phyloP scores from a whole-genome alignment of 495 filamentous ascomycete genomes.

The Mycothermus thermophilus region DNA sequence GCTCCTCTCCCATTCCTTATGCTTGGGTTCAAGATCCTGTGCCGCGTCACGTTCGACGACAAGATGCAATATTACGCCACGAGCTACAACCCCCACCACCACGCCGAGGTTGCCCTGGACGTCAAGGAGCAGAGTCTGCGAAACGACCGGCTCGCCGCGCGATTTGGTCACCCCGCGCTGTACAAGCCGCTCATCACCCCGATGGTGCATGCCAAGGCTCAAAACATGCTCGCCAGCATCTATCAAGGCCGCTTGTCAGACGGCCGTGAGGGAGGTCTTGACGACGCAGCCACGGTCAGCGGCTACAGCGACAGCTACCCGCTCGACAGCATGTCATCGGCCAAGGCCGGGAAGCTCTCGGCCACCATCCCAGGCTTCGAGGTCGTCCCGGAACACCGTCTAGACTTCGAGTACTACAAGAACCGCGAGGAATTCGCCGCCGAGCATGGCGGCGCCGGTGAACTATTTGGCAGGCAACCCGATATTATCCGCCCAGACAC shows the following conservation, averaged over 20 bases:
- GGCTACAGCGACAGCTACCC: slow-evolving; percentile 56
- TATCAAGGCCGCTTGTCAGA: slow-evolving; percentile 66
- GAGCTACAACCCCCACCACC: slow-evolving; percentile 46
- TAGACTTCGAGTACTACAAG: slow-evolving; percentile 90
- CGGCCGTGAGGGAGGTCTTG: slow-evolving; percentile 34
- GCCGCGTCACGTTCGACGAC: slow-evolving; percentile 58
- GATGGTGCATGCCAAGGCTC: slow-evolving; percentile 87
- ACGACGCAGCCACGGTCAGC: slow-evolving; percentile 45
- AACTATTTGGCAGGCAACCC: slow-evolving; percentile 53
- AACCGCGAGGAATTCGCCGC: slow-evolving; percentile 76
- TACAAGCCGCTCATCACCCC: slow-evolving; percentile 81
- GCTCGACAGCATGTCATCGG: slow-evolving; percentile 68
- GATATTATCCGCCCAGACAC: slow-evolving; percentile 57
- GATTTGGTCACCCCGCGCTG: slow-evolving; percentile 85
- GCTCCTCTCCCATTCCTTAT: slow-evolving; percentile 70
- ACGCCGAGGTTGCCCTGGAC: slow-evolving; percentile 25
- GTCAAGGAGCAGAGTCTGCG: slow-evolving; percentile 30
- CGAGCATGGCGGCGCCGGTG: slow-evolving; percentile 69
- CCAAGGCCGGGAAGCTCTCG: slow-evolving; percentile 54
- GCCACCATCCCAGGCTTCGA: slow-evolving; percentile 52
- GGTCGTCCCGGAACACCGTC: slow-evolving; percentile 74
- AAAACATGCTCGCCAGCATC: slow-evolving; percentile 63
- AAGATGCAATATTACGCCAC: slow-evolving; percentile 62
- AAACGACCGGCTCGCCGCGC: slow-evolving; percentile 58
- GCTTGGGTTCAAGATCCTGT: slow-evolving; percentile 77